Evolutionary conservation across 345 rosid species (phyloP), one percentile per base, ranked within the genome.

Genomic region (Lepidium didymum): DNA sequence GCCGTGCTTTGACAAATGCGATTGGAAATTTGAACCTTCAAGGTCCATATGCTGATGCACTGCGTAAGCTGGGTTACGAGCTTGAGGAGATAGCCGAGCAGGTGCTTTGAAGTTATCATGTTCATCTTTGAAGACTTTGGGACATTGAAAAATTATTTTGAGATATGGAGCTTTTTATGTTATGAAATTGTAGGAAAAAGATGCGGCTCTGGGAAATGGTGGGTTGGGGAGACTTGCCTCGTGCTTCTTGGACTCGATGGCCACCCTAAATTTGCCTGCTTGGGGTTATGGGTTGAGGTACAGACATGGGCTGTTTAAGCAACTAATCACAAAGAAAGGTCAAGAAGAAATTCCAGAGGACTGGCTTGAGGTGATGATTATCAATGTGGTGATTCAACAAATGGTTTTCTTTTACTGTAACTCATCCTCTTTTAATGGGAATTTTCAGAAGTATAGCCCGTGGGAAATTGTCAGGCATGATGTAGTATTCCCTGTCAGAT

Each of bases 241-340:
- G 2, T 93, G 98, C 68, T 93, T 92, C 81, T 74, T 93, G 65
- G 98, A 93, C 65, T 93, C 98, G 8, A 88, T 93, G 98, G 98
- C 98, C 3, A 93, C 97, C 5, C 62, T 93, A 18, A 90, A 88
- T 80, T 82, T 93, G 80, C 98, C 98, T 77, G 96, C 98, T 43
- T 93, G 96, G 98, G 98, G 98, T 2, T 93, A 93, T 69, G 98
- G 98, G 25, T 81, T 93, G 78, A 89, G 98, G 81, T 93, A 93
- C 78, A 86, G 77, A 78, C 87, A 90, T 78, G 98, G 98, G 45
- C 81, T 93, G 54, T 93, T 93, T 78, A 90, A 93, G 80, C 97
- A 94, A 84, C 72, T 57, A 21, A 87, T 94, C 53, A 79, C 94
- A 61, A 84, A 79, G 83, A 91, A 83, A 56, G 99, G 97, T 46